Base-by-base conservation (phyloP, 78 protist genomes). In the Isochrysis galbana region DNA sequence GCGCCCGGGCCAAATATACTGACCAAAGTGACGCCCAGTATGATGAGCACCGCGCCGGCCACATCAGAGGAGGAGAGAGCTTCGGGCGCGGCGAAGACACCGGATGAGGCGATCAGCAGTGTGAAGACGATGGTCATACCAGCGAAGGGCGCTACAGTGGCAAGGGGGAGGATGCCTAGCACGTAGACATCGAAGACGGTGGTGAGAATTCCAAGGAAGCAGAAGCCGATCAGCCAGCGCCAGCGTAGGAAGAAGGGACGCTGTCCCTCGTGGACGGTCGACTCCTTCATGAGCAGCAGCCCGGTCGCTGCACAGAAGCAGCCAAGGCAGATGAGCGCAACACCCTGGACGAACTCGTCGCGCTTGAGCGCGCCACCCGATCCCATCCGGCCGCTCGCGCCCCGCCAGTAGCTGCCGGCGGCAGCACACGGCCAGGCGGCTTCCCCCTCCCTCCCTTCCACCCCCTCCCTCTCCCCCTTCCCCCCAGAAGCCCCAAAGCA, bases 81-180 rank as follows among this genome's bases (percentile, higher is more conserved):
- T 19, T 72, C 82, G 42, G 82, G 5, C 39, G 36, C 42, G 36
- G 17, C 82, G 39, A 72, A 32, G 32, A n/a, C 14, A 34, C 82
- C 82, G 82, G 39, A 17, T 22, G 42, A 34, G 51, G 86, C 86
- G 34, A 78, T 4, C 34, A 38, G 48, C 21, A 39, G 45, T 25
- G 86, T 14, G 86, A 78, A 78, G 86, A 36, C 45, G 86, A 78
- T 78, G 34, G 86, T 78, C 51, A 39, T 29, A 17, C 86, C 86
- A 46, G 86, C 86, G 48, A 78, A 78, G 19, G 86, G 86, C 21
- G 48, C 86, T 44, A 78, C 17, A n/a, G 41, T 19, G 36, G 86
- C 36, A 34, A 78, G 86, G 21, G 86, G 86, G 5, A 39, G 23
- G 86, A 78, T 7, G n/a, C n/a, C 74, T 23, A 61, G 74, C 5